Base-by-base conservation (phyloP, 2,329 filamentous ascomycete species). In the Penicillium paneum region DNA sequence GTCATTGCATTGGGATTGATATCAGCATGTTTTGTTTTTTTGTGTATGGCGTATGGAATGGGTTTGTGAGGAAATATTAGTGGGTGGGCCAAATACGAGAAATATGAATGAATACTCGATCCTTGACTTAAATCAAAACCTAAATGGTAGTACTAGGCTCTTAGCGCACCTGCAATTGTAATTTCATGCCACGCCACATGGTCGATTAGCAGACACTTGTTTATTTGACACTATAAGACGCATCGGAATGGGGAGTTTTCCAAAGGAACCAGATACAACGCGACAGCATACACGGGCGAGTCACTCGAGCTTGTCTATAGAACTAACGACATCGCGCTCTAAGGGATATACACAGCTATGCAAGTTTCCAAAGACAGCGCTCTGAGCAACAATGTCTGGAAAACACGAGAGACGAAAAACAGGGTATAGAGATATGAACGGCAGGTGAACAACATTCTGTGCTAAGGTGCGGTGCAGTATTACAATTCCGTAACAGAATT, bases 1-100 rank as follows among this genome's bases (percentile, higher is more conserved):
- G 54, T 56, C 48, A 49, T 54, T 61, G 63, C 63, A 64, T 64
- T 60, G 62, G 58, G 59, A 60, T 61, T 45, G 61, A 60, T 64
- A 60, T 64, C 58, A 62, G 21, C 52, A 52, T 55, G 57, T 57
- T 59, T 54, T 52, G 21, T 24, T 53, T 35, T 57, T 58, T 46
- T 59, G 47, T 61, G 40, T 43, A 50, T 56, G 64, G 64, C 57
- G 64, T 61, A 57, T 52, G 63, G 64, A 52, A 60, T 64, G 21
- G 49, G 55, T 49, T 52, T 41, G 49, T 32, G 52, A 11, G 54
- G 52, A 40, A 32, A 48, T 48, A 50, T 38, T 31, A 54, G 40
- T 50, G 52, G 32, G 39, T 50, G 52, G 32, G 39, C 46, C 44
- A 46, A 50, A 35, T 38, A 60, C 26, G 58, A 56, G 49, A 53